A percentile compares a stretch with the other conserved stretches of the same genome.
Evolutionary conservation across 1,284 basidiomycete species (phyloP).

Genomic region (Exsudoporus floridanus): DNA sequence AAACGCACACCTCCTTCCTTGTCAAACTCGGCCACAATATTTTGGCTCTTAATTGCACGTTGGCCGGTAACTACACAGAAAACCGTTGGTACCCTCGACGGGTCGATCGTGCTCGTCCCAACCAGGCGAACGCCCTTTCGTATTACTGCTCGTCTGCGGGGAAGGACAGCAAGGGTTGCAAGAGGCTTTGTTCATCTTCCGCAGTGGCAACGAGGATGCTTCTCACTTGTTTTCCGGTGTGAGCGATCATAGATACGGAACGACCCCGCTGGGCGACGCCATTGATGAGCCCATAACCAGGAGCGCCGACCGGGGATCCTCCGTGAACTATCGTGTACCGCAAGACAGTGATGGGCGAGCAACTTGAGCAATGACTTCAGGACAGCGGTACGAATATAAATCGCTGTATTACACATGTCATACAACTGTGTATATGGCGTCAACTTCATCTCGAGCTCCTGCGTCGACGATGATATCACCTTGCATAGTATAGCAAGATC

Average conservation of each 20-base stretch:
- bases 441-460: background rate
- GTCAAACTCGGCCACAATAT: slow-evolving; percentile 66
- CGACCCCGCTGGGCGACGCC: slow-evolving; percentile 57
- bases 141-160: slow-evolving; percentile 41
- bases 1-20: slow-evolving; percentile 55
- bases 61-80: slow-evolving; percentile 67
- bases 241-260: slow-evolving; percentile 64
- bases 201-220: slow-evolving; percentile 45
- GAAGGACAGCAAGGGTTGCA: slow-evolving; percentile 43
- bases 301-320: slow-evolving; percentile 73
- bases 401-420: slow-evolving; percentile 66
- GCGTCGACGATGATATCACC: slow-evolving; percentile 41
- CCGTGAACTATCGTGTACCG: slow-evolving; percentile 45
- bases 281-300: slow-evolving; percentile 71
- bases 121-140: slow-evolving; percentile 65
- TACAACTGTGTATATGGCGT: slow-evolving; percentile 55
- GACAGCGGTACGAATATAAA: slow-evolving; percentile 55
- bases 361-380: slow-evolving; percentile 51
- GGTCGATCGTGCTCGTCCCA: slow-evolving; percentile 50
- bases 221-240: slow-evolving; percentile 46
- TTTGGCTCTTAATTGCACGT: slow-evolving; percentile 53
- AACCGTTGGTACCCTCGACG: slow-evolving; percentile 65
- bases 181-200: slow-evolving; percentile 46
- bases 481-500: slow-evolving; percentile 79
- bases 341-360: slow-evolving; percentile 71